Percentiles rank a stretch among this genome's conserved stretches.
Conservation (phyloP, 2,329 filamentous ascomycete genomes). For the Pseudopithomyces maydicus region DNA sequence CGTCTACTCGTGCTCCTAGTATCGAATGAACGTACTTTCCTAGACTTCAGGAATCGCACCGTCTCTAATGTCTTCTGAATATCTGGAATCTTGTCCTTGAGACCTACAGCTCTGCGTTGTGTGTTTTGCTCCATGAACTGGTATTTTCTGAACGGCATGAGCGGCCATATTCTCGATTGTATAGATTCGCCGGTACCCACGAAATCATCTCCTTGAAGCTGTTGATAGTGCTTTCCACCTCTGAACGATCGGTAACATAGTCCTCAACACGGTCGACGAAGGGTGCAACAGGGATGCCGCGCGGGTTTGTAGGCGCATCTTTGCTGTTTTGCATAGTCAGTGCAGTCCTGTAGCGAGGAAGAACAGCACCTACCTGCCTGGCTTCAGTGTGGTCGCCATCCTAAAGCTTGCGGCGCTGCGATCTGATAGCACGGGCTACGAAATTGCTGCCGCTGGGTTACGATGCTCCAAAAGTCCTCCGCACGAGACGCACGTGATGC, state of each 20-base stretch:
- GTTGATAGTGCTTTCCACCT: slow-evolving; percentile 80
- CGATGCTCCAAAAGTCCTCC: slow-evolving; percentile 17
- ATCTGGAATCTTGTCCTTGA: slow-evolving; percentile 95
- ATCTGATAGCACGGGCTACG: slow-evolving; percentile 10
- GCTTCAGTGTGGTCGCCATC: slow-evolving; percentile 36
- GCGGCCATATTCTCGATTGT: neutral
- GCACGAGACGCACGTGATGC: slow-evolving; percentile 11
- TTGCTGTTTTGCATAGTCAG: slow-evolving; percentile 37
- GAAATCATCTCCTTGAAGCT: slow-evolving; percentile 94
- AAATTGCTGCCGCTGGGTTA: slow-evolving; percentile 22
- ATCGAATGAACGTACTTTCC: slow-evolving; percentile 61
- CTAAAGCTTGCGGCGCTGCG: slow-evolving; percentile 16
- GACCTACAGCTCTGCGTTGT: slow-evolving; percentile 76
- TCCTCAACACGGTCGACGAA: slow-evolving; percentile 90
- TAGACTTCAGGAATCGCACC: slow-evolving; percentile 79
- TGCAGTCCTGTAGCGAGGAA: neutral
- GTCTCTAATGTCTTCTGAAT: slow-evolving; percentile 96
- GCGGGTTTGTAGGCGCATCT: slow-evolving; percentile 69
- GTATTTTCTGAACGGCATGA: slow-evolving; percentile 75
- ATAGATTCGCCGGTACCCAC: slow-evolving; percentile 53
- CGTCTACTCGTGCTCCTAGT: slow-evolving; percentile 47
- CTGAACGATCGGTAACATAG: slow-evolving; percentile 77
- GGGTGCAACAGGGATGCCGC: slow-evolving; percentile 81
- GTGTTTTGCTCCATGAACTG: slow-evolving; percentile 99
- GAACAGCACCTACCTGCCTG: slow-evolving; percentile 24